Conservation (phyloP, 169 alveolate genomes). For the Cryptosporidium baileyi region DNA sequence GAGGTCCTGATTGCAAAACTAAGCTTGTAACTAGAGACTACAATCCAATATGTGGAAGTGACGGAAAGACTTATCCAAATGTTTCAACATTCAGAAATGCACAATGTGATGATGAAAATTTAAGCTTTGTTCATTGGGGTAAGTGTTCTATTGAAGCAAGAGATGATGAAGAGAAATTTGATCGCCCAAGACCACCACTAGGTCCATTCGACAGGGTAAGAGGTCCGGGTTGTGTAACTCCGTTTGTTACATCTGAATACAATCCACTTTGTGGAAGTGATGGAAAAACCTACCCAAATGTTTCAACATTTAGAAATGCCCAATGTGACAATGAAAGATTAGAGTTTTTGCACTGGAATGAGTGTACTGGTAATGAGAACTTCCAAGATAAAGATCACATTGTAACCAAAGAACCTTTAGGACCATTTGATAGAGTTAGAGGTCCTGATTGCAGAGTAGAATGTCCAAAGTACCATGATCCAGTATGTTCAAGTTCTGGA, state of each 20-base stretch:
- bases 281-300: conserved; percentile 22
- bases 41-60: conserved; percentile 58
- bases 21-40: neutral
- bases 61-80: conserved; percentile 25
- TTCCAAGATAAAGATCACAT: conserved; percentile 1
- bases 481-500: conserved; percentile 48
- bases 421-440: conserved; percentile 46
- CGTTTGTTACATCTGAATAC: conserved; percentile 6
- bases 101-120: conserved; percentile 45
- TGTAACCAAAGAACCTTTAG: neutral
- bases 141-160: neutral
- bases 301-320: conserved; percentile 40
- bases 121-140: conserved; percentile 31
- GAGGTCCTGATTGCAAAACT: conserved; percentile 54
- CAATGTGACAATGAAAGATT: neutral
- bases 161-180: neutral
- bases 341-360: neutral
- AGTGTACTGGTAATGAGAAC: neutral
- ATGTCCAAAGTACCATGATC: conserved; percentile 22
- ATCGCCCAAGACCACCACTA: neutral
- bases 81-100: conserved; percentile 43
- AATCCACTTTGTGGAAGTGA: conserved; percentile 45
- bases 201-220: conserved; percentile 39
- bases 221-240: conserved; percentile 38
- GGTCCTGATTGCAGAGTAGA: conserved; percentile 33